Conservation (phyloP, 331 rosid genomes). For the Quercus phellos region DNA sequence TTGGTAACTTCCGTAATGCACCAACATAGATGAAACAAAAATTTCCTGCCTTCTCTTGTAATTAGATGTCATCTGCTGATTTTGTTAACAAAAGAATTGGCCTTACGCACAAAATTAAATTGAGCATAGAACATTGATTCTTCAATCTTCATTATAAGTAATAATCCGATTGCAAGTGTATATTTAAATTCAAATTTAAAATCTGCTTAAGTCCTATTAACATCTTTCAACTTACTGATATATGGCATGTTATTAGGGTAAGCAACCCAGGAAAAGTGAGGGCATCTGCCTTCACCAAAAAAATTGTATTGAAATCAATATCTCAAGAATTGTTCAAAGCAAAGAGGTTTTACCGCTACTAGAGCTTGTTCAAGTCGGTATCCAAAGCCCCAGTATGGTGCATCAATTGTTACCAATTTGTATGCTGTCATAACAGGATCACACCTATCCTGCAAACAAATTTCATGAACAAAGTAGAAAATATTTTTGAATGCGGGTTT, state of each 20-base stretch:
- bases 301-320: background rate
- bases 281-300: background rate
- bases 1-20: background rate
- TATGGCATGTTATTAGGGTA: background rate
- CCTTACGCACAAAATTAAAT: background rate
- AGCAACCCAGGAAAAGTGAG: background rate
- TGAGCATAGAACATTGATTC: background rate
- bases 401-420: constrained; percentile 48
- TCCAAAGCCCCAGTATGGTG: constrained; percentile 53
- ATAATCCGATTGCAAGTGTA: background rate
- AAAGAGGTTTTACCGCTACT: constrained; percentile 25
- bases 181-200: background rate
- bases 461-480: background rate
- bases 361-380: constrained; percentile 38
- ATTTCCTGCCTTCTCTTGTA: background rate
- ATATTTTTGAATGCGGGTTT: background rate
- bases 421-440: constrained; percentile 49
- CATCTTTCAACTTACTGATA: background rate
- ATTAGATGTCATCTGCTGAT: background rate
- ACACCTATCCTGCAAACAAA: constrained; percentile 17
- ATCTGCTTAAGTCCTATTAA: background rate
- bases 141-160: background rate
- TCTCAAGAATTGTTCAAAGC: background rate
- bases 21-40: background rate
- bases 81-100: background rate